Base-by-base conservation (phyloP, 495 filamentous ascomycete genomes). In the Neurospora sublineolata region DNA sequence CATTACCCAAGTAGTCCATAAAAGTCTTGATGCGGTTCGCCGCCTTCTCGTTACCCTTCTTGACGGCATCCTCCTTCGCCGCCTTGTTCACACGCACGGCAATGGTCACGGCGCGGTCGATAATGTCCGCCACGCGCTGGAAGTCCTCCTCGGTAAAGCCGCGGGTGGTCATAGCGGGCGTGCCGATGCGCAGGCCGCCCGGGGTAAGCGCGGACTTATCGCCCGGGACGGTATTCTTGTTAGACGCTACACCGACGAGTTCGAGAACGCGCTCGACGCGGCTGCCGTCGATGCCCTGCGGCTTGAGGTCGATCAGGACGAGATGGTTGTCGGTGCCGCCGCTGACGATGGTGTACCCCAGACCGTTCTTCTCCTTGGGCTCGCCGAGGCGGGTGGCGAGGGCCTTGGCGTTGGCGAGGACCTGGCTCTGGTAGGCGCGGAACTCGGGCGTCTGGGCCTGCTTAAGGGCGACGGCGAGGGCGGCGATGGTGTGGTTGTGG, bases 401-500 rank as follows among this genome's bases (percentile, higher is more conserved):
- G n/a, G 94, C 90, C 77, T 94, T 89, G 37, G 95, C 91, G 79
- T 99, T 99, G 72, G 86, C 82, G 42, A 99, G 87, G 37, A 97
- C 94, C 73, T 91, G 89, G 76, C 91, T 84, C 80, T 99, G 95
- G 82, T 99, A 99, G 39, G 87, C 83, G 77, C 89, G 88, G 84
- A 99, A 99, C 72, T 97, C 93, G n/a, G 86, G 82, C 0, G 88
- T 90, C 76, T 96, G 93, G 1, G 95, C 93, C 82, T 99, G 95
- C 82, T 94, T 93, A 37, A 99, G 86, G 2, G 95, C 95, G 3
- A 99, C 95, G 18, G 96, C 87, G 40, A 99, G 86, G 14, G 95
- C 96, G 64, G 94, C 94, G 81, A 99, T 99, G 70, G 95, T 99
- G 83, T 99, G 95, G 83, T 99, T 99, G 86, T 99, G 95, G 14